Conservation (phyloP, 2,329 filamentous ascomycete species). For the Aspergillus sp. region DNA sequence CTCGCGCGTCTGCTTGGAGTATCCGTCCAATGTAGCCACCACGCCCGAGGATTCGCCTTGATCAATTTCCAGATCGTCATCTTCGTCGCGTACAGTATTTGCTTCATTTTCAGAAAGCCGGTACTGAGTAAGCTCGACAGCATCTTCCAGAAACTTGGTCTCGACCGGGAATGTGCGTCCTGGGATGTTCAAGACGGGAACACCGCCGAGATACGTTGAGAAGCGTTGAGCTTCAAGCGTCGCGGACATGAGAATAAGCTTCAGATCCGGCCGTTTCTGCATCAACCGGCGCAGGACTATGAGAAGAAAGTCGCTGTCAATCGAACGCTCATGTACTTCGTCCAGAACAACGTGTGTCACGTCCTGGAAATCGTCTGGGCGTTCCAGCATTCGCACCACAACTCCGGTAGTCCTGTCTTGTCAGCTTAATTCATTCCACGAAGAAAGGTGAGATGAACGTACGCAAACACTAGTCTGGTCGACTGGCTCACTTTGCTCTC, state of each 20-base stretch:
- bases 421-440: slow-evolving; percentile 17
- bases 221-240: slow-evolving; percentile 93
- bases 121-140: slow-evolving; percentile 83
- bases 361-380: slow-evolving; percentile 80
- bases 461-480: slow-evolving; percentile 88
- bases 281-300: slow-evolving; percentile 88
- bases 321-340: slow-evolving; percentile 94
- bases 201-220: slow-evolving; percentile 82
- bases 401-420: slow-evolving; percentile 67
- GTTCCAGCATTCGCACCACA: slow-evolving; percentile 97
- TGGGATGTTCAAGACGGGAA: slow-evolving; percentile 86
- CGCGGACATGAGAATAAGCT: slow-evolving; percentile 95
- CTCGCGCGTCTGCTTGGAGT: slow-evolving; percentile 75
- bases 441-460: slow-evolving; percentile 37
- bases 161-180: slow-evolving; percentile 92
- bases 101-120: slow-evolving; percentile 64
- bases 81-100: slow-evolving; percentile 47
- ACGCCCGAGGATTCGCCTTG: slow-evolving; percentile 60
- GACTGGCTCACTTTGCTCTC: slow-evolving; percentile 83
- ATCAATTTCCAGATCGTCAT: slow-evolving; percentile 53
- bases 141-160: slow-evolving; percentile 88
- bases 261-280: slow-evolving; percentile 76
- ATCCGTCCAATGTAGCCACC: slow-evolving; percentile 69
- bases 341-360: slow-evolving; percentile 96
- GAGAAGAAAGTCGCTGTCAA: slow-evolving; percentile 94